Conservation (phyloP, 164 flowering plant genomes). For the Saururus chinensis region DNA sequence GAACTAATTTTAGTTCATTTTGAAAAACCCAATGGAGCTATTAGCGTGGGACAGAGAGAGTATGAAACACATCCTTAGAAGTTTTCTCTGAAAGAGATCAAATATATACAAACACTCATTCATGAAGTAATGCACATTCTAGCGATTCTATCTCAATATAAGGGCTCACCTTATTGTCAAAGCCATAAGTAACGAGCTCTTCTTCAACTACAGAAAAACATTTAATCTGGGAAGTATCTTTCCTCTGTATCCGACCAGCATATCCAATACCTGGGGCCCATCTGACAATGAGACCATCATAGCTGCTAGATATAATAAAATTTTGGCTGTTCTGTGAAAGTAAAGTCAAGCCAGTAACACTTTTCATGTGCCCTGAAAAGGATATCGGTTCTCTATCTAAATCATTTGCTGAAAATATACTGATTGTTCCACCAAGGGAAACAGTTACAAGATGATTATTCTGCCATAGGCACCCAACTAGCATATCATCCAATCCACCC, state of each 20-base stretch:
- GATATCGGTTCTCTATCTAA: constrained; percentile 55
- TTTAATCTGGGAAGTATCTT: constrained; percentile 71
- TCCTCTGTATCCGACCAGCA: constrained; percentile 68
- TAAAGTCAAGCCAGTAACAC: constrained; percentile 48
- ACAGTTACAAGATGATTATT: constrained; percentile 78
- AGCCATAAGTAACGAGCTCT: constrained; percentile 71
- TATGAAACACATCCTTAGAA: no score
- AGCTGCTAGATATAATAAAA: constrained; percentile 68
- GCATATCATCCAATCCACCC: constrained; percentile 96
- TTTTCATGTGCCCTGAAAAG: constrained; percentile 90
- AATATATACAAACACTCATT: no score
- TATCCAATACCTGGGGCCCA: constrained; percentile 87
- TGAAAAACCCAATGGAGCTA: no score
- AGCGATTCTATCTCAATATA: neutral
- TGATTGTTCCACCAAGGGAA: constrained; percentile 88
- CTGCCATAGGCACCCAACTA: constrained; percentile 96
- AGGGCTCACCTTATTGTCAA: constrained; percentile 74
- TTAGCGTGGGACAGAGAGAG: no score
- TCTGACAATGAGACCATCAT: constrained; percentile 81
- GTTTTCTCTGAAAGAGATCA: no score
- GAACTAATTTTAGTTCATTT: no score
- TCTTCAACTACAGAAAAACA: constrained; percentile 70
- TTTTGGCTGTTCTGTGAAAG: constrained; percentile 41
- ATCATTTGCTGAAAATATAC: constrained; percentile 70
- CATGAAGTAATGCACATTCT: no score